Conservation (phyloP, 1,284 basidiomycete genomes). For the Microbotryum lychnidis-dioicae region DNA sequence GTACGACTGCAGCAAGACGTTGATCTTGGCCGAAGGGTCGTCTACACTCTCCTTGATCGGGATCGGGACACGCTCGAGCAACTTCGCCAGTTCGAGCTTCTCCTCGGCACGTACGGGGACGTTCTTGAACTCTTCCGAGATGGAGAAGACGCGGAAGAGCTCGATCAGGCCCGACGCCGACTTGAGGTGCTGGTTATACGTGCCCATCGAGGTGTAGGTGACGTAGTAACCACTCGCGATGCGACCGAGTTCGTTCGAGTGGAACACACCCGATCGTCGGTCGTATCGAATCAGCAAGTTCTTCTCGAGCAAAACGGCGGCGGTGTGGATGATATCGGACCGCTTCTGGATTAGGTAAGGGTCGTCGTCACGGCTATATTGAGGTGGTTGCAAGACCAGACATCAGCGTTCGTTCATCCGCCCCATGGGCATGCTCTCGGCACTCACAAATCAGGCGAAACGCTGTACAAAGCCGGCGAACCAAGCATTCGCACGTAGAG, state of each 20-base stretch:
- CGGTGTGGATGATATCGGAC: constrained; percentile 81
- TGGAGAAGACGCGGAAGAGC: constrained; percentile 89
- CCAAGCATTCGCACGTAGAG: constrained; percentile 95
- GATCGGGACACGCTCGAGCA: constrained; percentile 91
- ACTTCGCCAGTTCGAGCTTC: constrained; percentile 74
- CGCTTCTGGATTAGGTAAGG: constrained; percentile 77
- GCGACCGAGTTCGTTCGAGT: constrained; percentile 81
- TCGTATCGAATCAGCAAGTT: constrained; percentile 92
- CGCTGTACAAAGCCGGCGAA: constrained; percentile 78
- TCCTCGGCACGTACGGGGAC: constrained; percentile 61
- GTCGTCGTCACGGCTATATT: constrained; percentile 60
- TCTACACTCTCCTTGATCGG: constrained; percentile 96
- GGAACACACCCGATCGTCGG: constrained; percentile 76
- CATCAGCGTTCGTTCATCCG: too few species aligned
- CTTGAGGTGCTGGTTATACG: constrained; percentile 89
- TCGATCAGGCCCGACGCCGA: constrained; percentile 70
- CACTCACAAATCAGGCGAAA: constrained; percentile 68
- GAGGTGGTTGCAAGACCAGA: neutral
- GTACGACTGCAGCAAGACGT: constrained; percentile 89
- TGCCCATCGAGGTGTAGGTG: constrained; percentile 90
- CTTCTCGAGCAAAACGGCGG: constrained; percentile 88
- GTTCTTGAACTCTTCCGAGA: constrained; percentile 95
- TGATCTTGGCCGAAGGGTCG: constrained; percentile 94
- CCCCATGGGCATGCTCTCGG: too few species aligned
- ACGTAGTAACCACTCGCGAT: constrained; percentile 98